Conservation (phyloP, 352 stramenopile species). For the Stramenopiles sp. region DNA sequence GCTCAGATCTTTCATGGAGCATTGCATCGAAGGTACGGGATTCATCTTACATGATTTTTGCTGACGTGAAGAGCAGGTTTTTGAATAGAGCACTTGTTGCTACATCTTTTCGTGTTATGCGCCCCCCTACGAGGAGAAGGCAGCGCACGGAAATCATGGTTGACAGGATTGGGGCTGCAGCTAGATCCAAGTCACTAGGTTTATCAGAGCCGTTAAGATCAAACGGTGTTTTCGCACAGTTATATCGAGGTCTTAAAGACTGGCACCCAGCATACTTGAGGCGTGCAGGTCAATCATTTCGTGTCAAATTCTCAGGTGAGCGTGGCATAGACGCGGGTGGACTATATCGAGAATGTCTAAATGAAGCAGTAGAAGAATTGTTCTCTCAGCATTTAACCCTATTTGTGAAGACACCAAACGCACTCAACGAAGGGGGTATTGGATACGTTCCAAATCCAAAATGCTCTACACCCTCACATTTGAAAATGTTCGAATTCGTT, state of each 20-base stretch:
- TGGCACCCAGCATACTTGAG: constrained; percentile 58
- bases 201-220: constrained; percentile 58
- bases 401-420: constrained; percentile 62
- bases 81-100: constrained; percentile 49
- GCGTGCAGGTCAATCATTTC: constrained; percentile 54
- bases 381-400: constrained; percentile 58
- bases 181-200: constrained; percentile 44
- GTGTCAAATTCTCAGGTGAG: constrained; percentile 62
- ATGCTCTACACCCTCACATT: constrained; percentile 45
- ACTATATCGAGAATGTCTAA: constrained; percentile 59
- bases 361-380: constrained; percentile 62
- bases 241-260: constrained; percentile 61
- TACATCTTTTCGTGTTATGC: no score
- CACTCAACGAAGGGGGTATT: constrained; percentile 54
- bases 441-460: constrained; percentile 67
- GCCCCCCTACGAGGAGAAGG: no score
- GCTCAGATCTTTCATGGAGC: constrained; percentile 43
- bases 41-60: neutral
- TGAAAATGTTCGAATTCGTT: neutral
- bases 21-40: constrained; percentile 33
- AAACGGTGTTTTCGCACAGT: constrained; percentile 77
- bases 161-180: constrained; percentile 44
- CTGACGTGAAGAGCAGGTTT: constrained; percentile 20
- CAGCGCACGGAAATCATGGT: constrained; percentile 62
- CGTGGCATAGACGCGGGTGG: constrained; percentile 64